Evolutionary conservation across 169 alveolate species (phyloP).

Genomic region (Eimeria necatrix): DNA sequence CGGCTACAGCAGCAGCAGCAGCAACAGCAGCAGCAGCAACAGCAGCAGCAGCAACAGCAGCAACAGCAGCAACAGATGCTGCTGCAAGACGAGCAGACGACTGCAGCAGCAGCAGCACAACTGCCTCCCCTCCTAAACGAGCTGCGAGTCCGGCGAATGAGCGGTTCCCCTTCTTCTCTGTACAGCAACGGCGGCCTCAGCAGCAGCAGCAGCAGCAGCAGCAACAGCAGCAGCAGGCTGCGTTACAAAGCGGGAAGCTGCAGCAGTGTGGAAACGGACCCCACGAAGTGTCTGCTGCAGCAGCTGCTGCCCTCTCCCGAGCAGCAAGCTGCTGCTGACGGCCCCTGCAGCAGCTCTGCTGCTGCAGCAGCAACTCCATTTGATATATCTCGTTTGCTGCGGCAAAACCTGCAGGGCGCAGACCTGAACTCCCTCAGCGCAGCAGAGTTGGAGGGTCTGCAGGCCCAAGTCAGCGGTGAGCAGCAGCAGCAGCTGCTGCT

Average conservation of each 20-base stretch:
- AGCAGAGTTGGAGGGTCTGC: constrained; percentile 23
- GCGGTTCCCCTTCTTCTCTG: constrained; percentile 24
- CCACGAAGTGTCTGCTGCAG: constrained; percentile 37
- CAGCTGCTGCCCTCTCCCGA: constrained; percentile 42
- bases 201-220: constrained; percentile 62
- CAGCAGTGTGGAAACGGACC: constrained; percentile 39
- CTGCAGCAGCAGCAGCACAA: constrained; percentile 45
- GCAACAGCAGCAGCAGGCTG: constrained; percentile 52
- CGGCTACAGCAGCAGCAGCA: constrained; percentile 39
- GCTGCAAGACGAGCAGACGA: neutral
- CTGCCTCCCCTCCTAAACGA: constrained; percentile 34
- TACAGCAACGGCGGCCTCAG: neutral
- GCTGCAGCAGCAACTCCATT: constrained; percentile 34
- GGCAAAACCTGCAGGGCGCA: constrained; percentile 21
- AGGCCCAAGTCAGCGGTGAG: constrained; percentile 32
- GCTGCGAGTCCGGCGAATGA: constrained; percentile 33
- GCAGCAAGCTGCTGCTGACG: neutral
- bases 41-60: constrained; percentile 18
- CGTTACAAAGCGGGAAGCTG: neutral
- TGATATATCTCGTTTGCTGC: constrained; percentile 8
- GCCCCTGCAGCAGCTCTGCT: neutral
- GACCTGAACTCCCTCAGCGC: neutral
- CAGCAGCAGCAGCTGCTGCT: neutral
- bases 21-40: neutral
- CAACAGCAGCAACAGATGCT: constrained; percentile 7